phyloP scores from a whole-genome alignment of 352 stramenopile genomes.

The Blastocystis sp. region DNA sequence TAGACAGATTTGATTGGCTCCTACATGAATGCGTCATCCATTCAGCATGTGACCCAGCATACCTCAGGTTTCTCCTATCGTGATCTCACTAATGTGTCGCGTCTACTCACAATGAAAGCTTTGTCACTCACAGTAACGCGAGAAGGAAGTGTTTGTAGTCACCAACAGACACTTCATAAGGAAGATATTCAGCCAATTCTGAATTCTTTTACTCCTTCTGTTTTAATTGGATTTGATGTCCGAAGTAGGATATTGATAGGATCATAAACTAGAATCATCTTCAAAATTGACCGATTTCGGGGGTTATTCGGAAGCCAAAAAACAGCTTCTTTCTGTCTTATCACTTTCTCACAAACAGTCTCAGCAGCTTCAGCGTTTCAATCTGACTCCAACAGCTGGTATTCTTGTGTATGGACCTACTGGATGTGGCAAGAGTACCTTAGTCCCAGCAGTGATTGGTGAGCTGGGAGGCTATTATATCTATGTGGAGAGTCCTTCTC shows the following conservation, averaged over 20 bases:
- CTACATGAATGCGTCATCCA: neutral
- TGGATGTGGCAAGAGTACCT: constrained; percentile 75
- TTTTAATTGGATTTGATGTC: neutral
- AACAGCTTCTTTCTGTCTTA: neutral
- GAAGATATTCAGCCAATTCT: neutral
- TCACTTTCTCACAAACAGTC: neutral
- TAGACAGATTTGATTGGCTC: neutral
- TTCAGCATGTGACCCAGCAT: neutral
- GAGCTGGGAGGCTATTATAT: constrained; percentile 74
- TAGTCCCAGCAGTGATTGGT: constrained; percentile 71
- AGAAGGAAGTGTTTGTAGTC: neutral
- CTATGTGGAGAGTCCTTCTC: constrained; percentile 74
- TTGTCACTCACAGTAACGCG: neutral
- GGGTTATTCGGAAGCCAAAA: neutral
- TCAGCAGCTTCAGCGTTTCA: neutral
- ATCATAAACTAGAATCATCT: neutral
- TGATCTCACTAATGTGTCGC: neutral
- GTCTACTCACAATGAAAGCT: neutral
- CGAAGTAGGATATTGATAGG: neutral
- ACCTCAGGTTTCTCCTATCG: neutral
- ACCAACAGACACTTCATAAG: neutral
- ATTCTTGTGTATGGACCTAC: constrained; percentile 75
- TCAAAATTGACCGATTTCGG: neutral
- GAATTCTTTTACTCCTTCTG: neutral
- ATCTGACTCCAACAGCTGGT: constrained; percentile 63